phyloP scores from a whole-genome alignment of 1,284 basidiomycete species.

The Ceratobasidium sp. region DNA sequence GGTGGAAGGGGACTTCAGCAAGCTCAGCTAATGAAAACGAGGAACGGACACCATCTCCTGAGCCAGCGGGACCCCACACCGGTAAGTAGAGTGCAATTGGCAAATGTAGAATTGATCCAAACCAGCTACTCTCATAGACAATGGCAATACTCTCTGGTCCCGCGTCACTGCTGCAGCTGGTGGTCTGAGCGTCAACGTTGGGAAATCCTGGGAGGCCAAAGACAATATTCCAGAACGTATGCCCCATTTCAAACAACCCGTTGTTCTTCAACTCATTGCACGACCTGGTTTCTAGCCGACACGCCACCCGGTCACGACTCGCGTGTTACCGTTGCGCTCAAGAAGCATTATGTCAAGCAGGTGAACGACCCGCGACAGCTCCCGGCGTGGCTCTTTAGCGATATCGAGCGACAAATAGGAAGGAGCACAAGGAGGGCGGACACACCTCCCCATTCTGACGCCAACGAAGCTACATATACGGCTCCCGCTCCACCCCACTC shows the following conservation, averaged over 20 bases:
- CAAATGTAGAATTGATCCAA: background rate
- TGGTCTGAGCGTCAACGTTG: conserved; percentile 66
- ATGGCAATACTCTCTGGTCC: conserved; percentile 59
- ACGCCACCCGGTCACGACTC: conserved; percentile 70
- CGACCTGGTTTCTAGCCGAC: conserved; percentile 51
- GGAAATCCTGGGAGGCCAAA: conserved; percentile 64
- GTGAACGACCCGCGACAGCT: conserved; percentile 68
- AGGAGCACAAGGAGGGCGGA: background rate
- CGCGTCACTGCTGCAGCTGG: conserved; percentile 66
- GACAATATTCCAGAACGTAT: conserved; percentile 61
- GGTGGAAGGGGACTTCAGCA: conserved; percentile 9
- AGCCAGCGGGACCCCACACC: background rate
- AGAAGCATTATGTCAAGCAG: conserved; percentile 71
- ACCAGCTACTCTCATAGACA: background rate
- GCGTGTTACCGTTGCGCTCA: conserved; percentile 70
- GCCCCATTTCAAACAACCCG: conserved; percentile 53
- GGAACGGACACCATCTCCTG: conserved; percentile 13
- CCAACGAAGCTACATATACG: background rate
- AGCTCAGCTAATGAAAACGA: background rate
- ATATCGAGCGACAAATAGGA: conserved; percentile 60
- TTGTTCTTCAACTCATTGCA: background rate
- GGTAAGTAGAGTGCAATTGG: background rate
- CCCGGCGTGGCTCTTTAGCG: conserved; percentile 74
- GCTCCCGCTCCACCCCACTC: conserved; percentile 9
- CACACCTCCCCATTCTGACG: background rate